Percentiles rank a stretch among this genome's conserved stretches.
phyloP scores from a whole-genome alignment of 2,329 filamentous ascomycete genomes.

The Pseudogymnoascus sp. region DNA sequence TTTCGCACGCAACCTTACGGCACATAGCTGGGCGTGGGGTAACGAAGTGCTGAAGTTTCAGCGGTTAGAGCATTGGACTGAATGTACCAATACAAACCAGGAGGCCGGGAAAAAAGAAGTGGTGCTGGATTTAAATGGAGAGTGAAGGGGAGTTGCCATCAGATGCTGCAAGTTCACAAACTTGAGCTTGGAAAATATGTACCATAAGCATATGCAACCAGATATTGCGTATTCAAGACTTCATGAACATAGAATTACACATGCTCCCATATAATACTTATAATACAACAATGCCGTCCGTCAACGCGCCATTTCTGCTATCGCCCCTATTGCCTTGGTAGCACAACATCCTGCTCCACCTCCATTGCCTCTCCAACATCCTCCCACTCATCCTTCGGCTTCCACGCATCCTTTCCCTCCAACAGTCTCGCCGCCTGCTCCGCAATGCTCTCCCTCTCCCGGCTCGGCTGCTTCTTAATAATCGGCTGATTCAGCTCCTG shows the following conservation, averaged over 20 bases:
- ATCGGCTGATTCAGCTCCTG: constrained; percentile 27
- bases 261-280: constrained; percentile 10
- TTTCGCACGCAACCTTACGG: constrained; percentile 65
- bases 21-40: constrained; percentile 73
- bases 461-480: constrained; percentile 25
- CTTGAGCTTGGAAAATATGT: background rate
- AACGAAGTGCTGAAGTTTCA: constrained; percentile 66
- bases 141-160: background rate
- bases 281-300: constrained; percentile 5
- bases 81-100: constrained; percentile 15
- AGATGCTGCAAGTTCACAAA: background rate
- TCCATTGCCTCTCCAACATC: constrained; percentile 28
- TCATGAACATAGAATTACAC: constrained; percentile 8
- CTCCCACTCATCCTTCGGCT: constrained; percentile 34
- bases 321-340: constrained; percentile 11
- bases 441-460: constrained; percentile 38
- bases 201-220: background rate
- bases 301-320: constrained; percentile 11
- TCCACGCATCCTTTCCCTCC: constrained; percentile 53
- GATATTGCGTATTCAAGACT: constrained; percentile 1
- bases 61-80: constrained; percentile 42
- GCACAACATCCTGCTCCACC: constrained; percentile 25
- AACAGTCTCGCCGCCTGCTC: constrained; percentile 56
- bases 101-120: background rate
- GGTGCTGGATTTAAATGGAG: background rate